These are phyloP conservation scores for Oryza glumipatula DNA, from an alignment of 176 grass and related monocot species.

Conservation along the genomic window DNA sequence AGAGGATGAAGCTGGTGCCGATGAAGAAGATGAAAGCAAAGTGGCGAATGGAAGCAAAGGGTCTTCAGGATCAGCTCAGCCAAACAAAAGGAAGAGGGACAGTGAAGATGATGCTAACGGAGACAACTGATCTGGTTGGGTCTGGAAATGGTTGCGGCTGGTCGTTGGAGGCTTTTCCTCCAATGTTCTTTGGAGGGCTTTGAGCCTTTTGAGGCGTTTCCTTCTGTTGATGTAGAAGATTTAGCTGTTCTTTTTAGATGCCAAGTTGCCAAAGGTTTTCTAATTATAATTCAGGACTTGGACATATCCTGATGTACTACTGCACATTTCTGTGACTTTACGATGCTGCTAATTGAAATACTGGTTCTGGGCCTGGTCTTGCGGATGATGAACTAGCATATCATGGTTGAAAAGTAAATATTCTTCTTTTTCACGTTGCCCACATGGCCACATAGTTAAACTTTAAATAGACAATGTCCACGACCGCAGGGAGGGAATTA, in stretches of 20 bases:
- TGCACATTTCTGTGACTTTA: neutral
- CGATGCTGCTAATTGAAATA: neutral
- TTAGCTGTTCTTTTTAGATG: neutral
- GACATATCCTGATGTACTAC: neutral
- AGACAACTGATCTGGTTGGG: neutral
- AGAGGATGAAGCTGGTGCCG: slow-evolving; percentile 40
- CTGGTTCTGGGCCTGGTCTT: slow-evolving; percentile 3
- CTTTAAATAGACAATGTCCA: neutral
- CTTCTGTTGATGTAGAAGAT: neutral
- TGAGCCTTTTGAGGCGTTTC: neutral
- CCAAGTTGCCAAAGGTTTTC: neutral
- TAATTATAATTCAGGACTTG: slow-evolving; percentile 1
- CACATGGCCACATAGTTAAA: neutral
- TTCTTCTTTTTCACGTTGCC: neutral
- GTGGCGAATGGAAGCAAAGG: slow-evolving; percentile 15
- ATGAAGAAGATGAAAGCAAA: slow-evolving; percentile 9
- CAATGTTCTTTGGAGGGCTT: neutral
- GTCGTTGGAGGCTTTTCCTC: neutral
- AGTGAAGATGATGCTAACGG: slow-evolving; percentile 13
- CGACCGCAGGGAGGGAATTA: no score
- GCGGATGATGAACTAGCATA: neutral
- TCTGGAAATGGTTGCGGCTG: neutral
- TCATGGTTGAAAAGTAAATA: neutral
- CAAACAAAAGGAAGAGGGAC: slow-evolving; percentile 62
- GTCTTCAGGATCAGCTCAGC: slow-evolving; percentile 18